Base-by-base conservation (phyloP, 305 asterid genomes). In the Rubia peregrina region DNA sequence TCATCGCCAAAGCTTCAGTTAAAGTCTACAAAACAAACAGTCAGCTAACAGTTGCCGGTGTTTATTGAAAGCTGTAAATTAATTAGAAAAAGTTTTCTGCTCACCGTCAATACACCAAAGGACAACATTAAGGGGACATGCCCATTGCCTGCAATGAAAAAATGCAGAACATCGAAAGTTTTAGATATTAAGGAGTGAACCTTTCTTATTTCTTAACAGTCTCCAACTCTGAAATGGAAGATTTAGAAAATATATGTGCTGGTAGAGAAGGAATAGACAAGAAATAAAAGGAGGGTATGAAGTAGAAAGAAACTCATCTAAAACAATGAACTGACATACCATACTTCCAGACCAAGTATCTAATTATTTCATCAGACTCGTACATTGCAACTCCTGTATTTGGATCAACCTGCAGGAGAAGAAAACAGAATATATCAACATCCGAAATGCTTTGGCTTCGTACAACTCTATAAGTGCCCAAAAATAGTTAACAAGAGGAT, bases 351-450 rank as follows among this genome's bases (percentile, higher is more conserved):
- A 81, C 95, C 82, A 93, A 82, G 81, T 92, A 92, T 82, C 83
- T 90, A 38, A 92, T 89, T 75, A 92, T 92, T 55, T 83, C 96
- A 83, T 92, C 98, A 67, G 98, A 92, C 79, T 92, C 97, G 48
- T 90, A 92, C 97, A 87, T 90, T 24, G 95, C 77, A 73, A 85
- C 89, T 74, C 97, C 98, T 64, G 97, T 86, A 82, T 93, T 93
- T 72, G 97, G 98, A 78, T 93, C 98, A 75, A 90, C 95, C 97
- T 93, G 84, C 82, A 77, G 71, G 65, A 75, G 38, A 71, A 75
- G 68, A 76, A 73, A 49, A 56, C 17, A 42, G 71, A 75, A 69
- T 16, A 49, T 12, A 38, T 74, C 44, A 69, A 40, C 55, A 44
- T 77, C 65, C 51, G n/a, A 26, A 67, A 26, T 48, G 14, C 21